Evolutionary conservation across 352 stramenopile genomes (phyloP), one percentile per base, ranked within the genome.

Genomic region (Peronospora farinosa): DNA sequence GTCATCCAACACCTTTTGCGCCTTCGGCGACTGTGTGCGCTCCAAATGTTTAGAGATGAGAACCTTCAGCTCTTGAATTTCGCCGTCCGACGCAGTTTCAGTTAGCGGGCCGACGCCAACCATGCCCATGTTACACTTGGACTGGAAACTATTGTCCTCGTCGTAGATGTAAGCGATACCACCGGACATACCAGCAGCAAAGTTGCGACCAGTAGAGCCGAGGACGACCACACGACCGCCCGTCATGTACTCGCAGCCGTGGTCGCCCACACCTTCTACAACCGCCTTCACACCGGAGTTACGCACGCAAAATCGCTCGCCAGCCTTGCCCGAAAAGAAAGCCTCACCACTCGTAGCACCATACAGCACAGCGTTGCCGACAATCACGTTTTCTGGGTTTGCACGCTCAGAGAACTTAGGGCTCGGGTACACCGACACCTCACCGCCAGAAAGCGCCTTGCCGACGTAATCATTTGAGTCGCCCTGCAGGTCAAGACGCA

Each of bases 171-270:
- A 98, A 10, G 92, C 94, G 53, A 98, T 94, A 39, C 94, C 94
- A 36, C 95, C 94, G 57, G 84, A 97, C 93, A 98, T 98, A 57
- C 94, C 94, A 25, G 94, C 94, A 39, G 88, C 95, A 70, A 98
- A 98, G 78, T 98, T 98, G 56, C 92, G 85, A 28, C 95, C 94
- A 30, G 92, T 98, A 17, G 78, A 65, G 13, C 94, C 94, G 6
- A 98, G 71, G 40, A 96, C 83, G 23, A 98, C 88, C 27, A 98
- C 83, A 43, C 86, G 67, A 52, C 92, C 94, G 53, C 94, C 94
- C n/a, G 95, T 98, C 95, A 98, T 98, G 82, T 98, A 98, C 71
- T 98, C 95, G 49, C 89, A 97, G 25, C 92, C 93, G 67, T 98
- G 95, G 64, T 98, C 94, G 57, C 95, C 95, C 37, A 96, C 84